phyloP scores from a whole-genome alignment of 768 basidiomycete species.

The Pseudohyphozyma bogoriensis region DNA sequence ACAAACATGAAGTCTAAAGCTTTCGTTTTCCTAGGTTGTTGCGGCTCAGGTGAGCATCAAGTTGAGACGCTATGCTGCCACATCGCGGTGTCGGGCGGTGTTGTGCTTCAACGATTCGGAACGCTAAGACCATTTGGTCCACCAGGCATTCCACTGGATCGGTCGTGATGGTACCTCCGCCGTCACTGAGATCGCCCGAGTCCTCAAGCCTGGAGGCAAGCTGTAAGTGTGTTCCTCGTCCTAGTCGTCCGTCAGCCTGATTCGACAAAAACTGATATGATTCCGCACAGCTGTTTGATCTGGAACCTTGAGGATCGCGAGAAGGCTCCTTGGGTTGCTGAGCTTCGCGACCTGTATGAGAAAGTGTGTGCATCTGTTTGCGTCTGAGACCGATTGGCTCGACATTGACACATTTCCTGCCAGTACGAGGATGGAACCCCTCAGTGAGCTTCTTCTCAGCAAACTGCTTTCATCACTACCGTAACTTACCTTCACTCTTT shows the following conservation, averaged over 20 bases:
- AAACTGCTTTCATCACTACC: no score
- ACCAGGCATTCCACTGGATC: conserved; percentile 89
- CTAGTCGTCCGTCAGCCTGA: no score
- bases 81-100: no score
- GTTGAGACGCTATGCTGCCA: conserved; percentile 8
- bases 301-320: conserved; percentile 89
- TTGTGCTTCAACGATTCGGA: no score
- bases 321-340: conserved; percentile 55
- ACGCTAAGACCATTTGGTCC: no score
- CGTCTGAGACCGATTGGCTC: no score
- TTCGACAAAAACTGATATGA: no score
- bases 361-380: no score
- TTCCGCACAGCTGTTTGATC: no score
- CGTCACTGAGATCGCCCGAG: conserved; percentile 62
- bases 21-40: neutral
- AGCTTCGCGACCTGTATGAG: conserved; percentile 52
- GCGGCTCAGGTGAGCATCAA: neutral
- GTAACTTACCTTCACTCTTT: neutral
- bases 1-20: no score
- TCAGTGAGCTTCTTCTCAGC: neutral
- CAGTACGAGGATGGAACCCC: conserved; percentile 33
- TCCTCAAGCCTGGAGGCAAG: conserved; percentile 64
- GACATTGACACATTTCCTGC: no score
- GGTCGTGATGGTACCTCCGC: conserved; percentile 68
- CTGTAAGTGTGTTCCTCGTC: no score